phyloP scores from a whole-genome alignment of 2,329 filamentous ascomycete genomes.

The Drechslerella dactyloides region DNA sequence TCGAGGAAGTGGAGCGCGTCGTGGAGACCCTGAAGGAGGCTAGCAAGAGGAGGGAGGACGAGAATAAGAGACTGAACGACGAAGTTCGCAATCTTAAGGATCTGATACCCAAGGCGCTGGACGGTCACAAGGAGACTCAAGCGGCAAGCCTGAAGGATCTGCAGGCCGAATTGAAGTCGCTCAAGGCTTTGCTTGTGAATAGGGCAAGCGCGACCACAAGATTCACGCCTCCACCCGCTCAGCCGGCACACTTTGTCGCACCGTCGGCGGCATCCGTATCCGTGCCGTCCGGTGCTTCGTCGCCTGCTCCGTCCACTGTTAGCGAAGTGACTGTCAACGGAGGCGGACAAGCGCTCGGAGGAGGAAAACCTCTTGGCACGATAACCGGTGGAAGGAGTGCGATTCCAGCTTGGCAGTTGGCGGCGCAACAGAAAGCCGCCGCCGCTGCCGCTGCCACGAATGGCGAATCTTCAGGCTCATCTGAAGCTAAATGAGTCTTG shows the following conservation, averaged over 20 bases:
- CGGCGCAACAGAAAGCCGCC: slow-evolving; percentile 56
- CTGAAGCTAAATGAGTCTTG: slow-evolving; percentile 25
- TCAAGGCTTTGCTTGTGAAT: slow-evolving; percentile 83
- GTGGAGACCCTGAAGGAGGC: slow-evolving; percentile 81
- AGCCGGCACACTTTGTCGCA: slow-evolving; percentile 55
- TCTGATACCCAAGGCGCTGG: slow-evolving; percentile 83
- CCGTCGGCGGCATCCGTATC: slow-evolving; percentile 50
- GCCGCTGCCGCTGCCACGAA: slow-evolving; percentile 53
- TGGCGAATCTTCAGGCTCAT: slow-evolving; percentile 32
- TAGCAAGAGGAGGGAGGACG: slow-evolving; percentile 81
- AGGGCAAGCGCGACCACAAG: slow-evolving; percentile 61
- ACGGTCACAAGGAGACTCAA: slow-evolving; percentile 82
- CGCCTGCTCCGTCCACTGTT: slow-evolving; percentile 51
- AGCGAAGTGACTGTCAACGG: slow-evolving; percentile 30
- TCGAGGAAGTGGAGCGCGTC: slow-evolving; percentile 83
- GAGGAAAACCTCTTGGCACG: slow-evolving; percentile 52
- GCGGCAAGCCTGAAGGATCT: slow-evolving; percentile 84
- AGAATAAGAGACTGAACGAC: slow-evolving; percentile 82
- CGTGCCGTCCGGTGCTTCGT: slow-evolving; percentile 21
- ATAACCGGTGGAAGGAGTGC: slow-evolving; percentile 55
- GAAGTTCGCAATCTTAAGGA: slow-evolving; percentile 84
- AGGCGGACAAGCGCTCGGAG: slow-evolving; percentile 45
- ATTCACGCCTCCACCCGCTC: slow-evolving; percentile 56
- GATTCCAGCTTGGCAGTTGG: slow-evolving; percentile 65
- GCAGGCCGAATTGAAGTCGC: slow-evolving; percentile 82